Evolutionary conservation across 2,329 filamentous ascomycete species (phyloP).

Genomic region (Trichophyton rubrum): DNA sequence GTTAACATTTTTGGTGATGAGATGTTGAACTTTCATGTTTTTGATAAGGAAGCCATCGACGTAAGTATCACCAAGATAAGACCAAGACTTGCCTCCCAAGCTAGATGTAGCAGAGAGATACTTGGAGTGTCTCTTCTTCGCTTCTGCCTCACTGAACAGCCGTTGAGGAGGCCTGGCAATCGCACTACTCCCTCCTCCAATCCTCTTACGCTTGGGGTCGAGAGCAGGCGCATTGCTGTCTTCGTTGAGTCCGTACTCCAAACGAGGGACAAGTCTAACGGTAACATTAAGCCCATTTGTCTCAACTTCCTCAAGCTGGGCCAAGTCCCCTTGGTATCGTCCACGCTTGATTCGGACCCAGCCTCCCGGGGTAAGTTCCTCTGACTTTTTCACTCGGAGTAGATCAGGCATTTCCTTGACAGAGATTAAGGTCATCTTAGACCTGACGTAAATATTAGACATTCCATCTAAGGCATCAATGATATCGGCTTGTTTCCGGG

Average conservation of each 20-base stretch:
- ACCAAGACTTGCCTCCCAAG: slow-evolving; percentile 57
- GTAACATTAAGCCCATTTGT: slow-evolving; percentile 82
- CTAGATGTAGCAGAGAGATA: slow-evolving; percentile 43
- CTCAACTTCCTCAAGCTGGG: slow-evolving; percentile 82
- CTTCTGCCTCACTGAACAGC: slow-evolving; percentile 85
- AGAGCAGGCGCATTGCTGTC: slow-evolving; percentile 47
- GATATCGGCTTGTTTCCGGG: slow-evolving; percentile 74
- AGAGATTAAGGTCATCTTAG: slow-evolving; percentile 75
- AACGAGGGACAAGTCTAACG: slow-evolving; percentile 73
- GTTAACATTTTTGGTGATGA: slow-evolving; percentile 81
- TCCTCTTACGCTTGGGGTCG: slow-evolving; percentile 69
- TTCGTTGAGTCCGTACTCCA: slow-evolving; percentile 84
- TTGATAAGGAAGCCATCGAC: slow-evolving; percentile 88
- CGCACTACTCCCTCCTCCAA: slow-evolving; percentile 38
- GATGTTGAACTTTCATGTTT: slow-evolving; percentile 77
- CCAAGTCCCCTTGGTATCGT: slow-evolving; percentile 79
- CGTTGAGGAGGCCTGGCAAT: slow-evolving; percentile 68
- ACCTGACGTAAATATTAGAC: slow-evolving; percentile 78
- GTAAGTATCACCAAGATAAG: slow-evolving; percentile 78
- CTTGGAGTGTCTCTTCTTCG: slow-evolving; percentile 69
- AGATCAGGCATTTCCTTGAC: slow-evolving; percentile 97
- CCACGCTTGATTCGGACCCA: slow-evolving; percentile 80
- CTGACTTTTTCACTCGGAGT: slow-evolving; percentile 77
- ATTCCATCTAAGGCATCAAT: slow-evolving; percentile 70
- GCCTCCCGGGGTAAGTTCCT: slow-evolving; percentile 69